Percentiles rank a stretch among this genome's conserved stretches.
Conservation (phyloP, 495 filamentous ascomycete genomes). For the Penicillium coprophilum region DNA sequence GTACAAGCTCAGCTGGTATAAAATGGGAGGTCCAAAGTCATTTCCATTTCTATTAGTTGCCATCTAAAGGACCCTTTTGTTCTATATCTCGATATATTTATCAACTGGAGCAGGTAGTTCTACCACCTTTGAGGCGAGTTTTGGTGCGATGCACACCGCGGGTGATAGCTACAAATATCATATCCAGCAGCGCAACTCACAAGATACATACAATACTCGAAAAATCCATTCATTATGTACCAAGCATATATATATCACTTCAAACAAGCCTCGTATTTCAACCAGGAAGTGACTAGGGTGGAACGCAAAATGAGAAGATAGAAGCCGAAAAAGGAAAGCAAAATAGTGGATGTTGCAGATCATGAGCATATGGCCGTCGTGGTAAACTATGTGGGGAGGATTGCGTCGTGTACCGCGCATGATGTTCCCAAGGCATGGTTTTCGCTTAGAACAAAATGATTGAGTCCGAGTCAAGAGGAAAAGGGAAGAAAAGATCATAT, state of each 20-base stretch:
- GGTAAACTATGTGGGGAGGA: constrained; percentile 47
- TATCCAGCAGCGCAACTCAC: not conserved
- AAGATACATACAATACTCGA: not conserved
- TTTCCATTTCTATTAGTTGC: not conserved
- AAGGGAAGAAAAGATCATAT: constrained; percentile 15
- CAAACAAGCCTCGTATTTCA: constrained; percentile 5
- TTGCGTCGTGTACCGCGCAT: constrained; percentile 24
- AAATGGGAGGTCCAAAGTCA: not conserved
- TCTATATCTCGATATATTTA: not conserved
- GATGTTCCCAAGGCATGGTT: constrained; percentile 15
- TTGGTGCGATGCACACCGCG: not conserved
- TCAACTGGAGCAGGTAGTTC: not conserved
- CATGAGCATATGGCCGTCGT: constrained; percentile 33
- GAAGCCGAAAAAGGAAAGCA: constrained; percentile 19
- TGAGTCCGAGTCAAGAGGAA: constrained; percentile 9
- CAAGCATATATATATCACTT: constrained; percentile 16
- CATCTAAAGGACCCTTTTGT: not conserved
- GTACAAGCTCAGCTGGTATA: not conserved
- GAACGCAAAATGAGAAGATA: constrained; percentile 2
- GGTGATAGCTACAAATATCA: not conserved
- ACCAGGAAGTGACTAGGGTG: constrained; percentile 3
- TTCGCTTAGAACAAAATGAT: constrained; percentile 11
- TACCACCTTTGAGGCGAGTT: not conserved
- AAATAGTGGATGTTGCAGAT: constrained; percentile 25
- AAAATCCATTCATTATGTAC: constrained; percentile 22